Percentiles rank a stretch among this genome's conserved stretches.
Evolutionary conservation across 768 basidiomycete species (phyloP).

Genomic region (Myochromella boudieri): DNA sequence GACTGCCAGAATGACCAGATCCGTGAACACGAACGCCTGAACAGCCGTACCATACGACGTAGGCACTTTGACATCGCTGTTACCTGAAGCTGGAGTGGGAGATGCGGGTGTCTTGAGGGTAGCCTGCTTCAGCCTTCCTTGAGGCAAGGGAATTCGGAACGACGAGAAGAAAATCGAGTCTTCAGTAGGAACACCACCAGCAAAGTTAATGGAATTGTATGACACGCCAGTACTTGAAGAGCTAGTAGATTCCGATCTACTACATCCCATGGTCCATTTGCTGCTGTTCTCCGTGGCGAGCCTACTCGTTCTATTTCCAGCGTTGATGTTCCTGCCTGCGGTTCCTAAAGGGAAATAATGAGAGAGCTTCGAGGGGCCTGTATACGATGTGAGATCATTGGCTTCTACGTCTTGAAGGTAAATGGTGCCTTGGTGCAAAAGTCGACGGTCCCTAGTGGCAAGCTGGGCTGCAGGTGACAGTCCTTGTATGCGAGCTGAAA

Average conservation of each 20-base stretch:
- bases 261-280: conserved; percentile 47
- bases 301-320: conserved; percentile 26
- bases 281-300: conserved; percentile 33
- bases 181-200: conserved; percentile 7
- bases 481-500: conserved; percentile 60
- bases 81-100: conserved; percentile 9
- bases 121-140: conserved; percentile 8
- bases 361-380: conserved; percentile 4
- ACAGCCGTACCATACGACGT: conserved; percentile 25
- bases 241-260: conserved; percentile 40
- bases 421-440: conserved; percentile 69
- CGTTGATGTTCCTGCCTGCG: conserved; percentile 9
- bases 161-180: conserved; percentile 17
- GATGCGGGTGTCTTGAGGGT: conserved; percentile 10
- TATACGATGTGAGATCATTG: conserved; percentile 17
- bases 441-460: conserved; percentile 69
- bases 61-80: neutral
- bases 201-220: conserved; percentile 17
- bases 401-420: conserved; percentile 38
- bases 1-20: conserved; percentile 62
- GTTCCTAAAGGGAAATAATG: conserved; percentile 8
- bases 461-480: conserved; percentile 53
- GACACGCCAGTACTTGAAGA: conserved; percentile 23
- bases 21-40: conserved; percentile 53
- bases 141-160: conserved; percentile 12